Base-by-base conservation (phyloP, 495 filamentous ascomycete species). In the Aspergillus panamensis region DNA sequence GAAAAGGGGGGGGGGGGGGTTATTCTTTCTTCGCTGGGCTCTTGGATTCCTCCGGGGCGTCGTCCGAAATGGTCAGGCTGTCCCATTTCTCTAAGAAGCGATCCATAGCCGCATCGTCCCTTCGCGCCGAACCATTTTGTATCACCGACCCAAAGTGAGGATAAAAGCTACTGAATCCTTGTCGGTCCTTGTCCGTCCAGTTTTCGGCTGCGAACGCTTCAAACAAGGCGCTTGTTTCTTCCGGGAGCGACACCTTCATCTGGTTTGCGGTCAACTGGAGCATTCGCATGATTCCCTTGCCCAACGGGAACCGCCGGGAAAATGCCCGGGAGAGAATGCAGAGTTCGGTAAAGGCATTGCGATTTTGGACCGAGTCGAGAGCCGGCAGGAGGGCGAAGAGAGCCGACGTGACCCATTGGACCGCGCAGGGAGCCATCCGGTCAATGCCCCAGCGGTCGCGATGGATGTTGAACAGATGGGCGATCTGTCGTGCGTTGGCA, bases 221-320 rank as follows among this genome's bases (percentile, higher is more conserved):
- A 43, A 73, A 72, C 0, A 74, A 61, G 7, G 62, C 53, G 2
- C 67, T 59, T 21, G 69, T 67, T 25, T 73, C 71, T 13, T 60
- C 19, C 6, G 74, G 72, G 0, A 75, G 61, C 0, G 43, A 45
- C 6, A 72, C 60, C 13, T 65, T 43, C 56, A 60, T 64, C 30
- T 72, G 63, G 16, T 51, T 67, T 10, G 70, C 66, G 0, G 66
- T 68, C 2, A 73, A 48, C 39, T 75, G 69, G 10, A 75, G 50
- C 49, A 73, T 61, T 3, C 71, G 74, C 33, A 77, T 39, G 39
- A 70, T 65, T 0, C 60, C 72, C 58, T 68, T 74, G 8, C 59
- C 68, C 12, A 74, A 44, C n/a, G 66, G 55, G 62, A 69, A 73
- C 0, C 62, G 68, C 21, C 65, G 61, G 0, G 69, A 60, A 25